Percentiles rank a stretch among this genome's conserved stretches.
These are phyloP conservation scores for Botrytis aclada DNA, from an alignment of 2,329 filamentous ascomycete species.

Conservation along the genomic window DNA sequence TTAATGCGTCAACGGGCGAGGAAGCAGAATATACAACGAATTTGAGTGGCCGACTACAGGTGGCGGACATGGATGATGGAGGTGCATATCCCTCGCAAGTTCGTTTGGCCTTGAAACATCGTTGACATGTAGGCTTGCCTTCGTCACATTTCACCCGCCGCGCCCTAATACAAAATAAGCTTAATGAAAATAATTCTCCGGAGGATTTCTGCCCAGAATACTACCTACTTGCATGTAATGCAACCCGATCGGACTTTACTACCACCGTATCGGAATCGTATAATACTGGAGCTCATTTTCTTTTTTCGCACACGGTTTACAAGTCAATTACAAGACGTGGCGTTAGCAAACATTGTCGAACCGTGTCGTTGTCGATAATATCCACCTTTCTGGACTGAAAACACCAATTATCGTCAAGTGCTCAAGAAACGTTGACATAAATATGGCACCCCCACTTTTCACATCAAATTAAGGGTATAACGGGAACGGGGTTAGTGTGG, in stretches of 20 bases:
- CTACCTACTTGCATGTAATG: constrained; percentile 22
- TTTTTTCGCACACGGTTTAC: not conserved
- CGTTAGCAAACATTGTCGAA: not conserved
- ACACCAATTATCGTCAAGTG: not conserved
- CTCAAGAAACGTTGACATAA: not conserved
- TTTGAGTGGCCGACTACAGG: not conserved
- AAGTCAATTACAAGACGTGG: not conserved
- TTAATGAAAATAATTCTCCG: not conserved
- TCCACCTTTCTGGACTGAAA: not conserved
- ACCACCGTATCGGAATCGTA: constrained; percentile 7
- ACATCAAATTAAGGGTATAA: not conserved
- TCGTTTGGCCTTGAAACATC: constrained; percentile 25
- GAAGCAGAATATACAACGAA: constrained; percentile 3
- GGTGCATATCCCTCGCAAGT: constrained; percentile 29
- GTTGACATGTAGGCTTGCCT: constrained; percentile 24
- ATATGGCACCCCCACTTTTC: not conserved
- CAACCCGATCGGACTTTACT: constrained; percentile 16
- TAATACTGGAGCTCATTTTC: constrained; percentile 6
- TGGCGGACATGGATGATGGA: not conserved
- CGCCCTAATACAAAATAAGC: constrained; percentile 19
- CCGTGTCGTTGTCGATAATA: not conserved
- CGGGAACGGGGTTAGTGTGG: not conserved
- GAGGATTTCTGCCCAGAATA: not conserved
- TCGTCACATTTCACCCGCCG: constrained; percentile 32
- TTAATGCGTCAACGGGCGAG: not conserved